These are phyloP conservation scores for Cryptococcus maquisensis DNA, from an alignment of 1,284 basidiomycete genomes.

Conservation along the genomic window DNA sequence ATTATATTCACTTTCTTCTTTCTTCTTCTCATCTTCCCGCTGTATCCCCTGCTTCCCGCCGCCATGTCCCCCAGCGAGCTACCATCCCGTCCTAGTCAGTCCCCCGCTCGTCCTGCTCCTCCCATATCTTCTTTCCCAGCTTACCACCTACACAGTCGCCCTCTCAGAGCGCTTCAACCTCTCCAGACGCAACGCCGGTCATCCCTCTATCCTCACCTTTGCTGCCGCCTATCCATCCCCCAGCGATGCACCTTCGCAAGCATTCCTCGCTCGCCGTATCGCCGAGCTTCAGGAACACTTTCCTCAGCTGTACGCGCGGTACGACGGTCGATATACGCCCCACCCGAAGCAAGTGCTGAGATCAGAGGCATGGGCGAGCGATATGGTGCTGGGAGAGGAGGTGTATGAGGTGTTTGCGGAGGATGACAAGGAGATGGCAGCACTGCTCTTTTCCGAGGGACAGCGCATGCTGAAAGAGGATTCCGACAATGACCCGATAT, in stretches of 20 bases:
- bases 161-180: constrained; percentile 33
- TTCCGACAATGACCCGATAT: constrained; percentile 6
- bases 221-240: constrained; percentile 22
- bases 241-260: constrained; percentile 14
- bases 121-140: neutral
- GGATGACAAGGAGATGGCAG: constrained; percentile 26
- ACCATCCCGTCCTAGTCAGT: too few relatives aligned
- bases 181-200: constrained; percentile 24
- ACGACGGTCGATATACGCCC: constrained; percentile 13
- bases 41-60: too few relatives aligned
- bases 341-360: constrained; percentile 11
- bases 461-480: neutral
- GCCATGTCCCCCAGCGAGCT: too few relatives aligned
- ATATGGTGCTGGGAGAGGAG: constrained; percentile 9
- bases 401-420: constrained; percentile 63
- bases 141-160: constrained; percentile 11
- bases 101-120: too few relatives aligned
- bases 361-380: constrained; percentile 7
- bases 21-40: too few relatives aligned
- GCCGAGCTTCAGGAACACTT: constrained; percentile 28
- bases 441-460: neutral
- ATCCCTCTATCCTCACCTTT: constrained; percentile 19
- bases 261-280: constrained; percentile 20
- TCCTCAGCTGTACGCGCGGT: constrained; percentile 22
- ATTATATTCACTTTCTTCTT: too few relatives aligned